Conservation (phyloP, 2,329 filamentous ascomycete species). For the Plectosphaerella plurivora region DNA sequence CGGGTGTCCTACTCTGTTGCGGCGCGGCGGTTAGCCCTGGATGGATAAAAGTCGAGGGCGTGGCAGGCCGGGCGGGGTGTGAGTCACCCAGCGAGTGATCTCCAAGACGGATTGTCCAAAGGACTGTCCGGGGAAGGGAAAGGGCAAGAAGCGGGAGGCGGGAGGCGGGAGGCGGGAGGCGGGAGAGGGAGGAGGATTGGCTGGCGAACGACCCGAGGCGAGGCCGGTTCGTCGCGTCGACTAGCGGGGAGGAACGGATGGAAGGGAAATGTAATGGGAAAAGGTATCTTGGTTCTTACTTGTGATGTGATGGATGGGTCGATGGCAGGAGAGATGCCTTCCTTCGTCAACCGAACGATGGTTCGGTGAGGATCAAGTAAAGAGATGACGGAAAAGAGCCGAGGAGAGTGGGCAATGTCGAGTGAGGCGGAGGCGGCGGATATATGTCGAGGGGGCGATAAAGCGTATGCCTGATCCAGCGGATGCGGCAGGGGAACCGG, state of each 20-base stretch:
- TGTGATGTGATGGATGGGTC: too few species aligned
- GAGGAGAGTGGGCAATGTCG: background rate
- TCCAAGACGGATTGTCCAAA: conserved; percentile 7
- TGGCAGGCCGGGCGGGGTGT: conserved; percentile 18
- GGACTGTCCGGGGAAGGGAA: background rate
- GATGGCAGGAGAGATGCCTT: background rate
- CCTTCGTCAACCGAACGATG: too few species aligned
- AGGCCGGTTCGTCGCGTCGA: too few species aligned
- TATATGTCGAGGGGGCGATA: background rate
- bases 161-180: too few species aligned
- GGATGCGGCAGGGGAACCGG: background rate
- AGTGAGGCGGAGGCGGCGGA: background rate
- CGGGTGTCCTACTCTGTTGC: conserved; percentile 24
- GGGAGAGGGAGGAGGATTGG: too few species aligned
- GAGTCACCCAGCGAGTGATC: conserved; percentile 24
- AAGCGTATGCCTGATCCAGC: background rate
- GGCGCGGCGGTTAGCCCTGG: conserved; percentile 11
- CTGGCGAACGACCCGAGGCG: too few species aligned
- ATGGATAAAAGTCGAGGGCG: conserved; percentile 7
- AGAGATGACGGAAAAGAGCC: background rate
- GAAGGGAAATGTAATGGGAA: too few species aligned
- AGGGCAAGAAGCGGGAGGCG: too few species aligned
- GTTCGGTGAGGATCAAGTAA: too few species aligned
- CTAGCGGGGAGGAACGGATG: background rate
- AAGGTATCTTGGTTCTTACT: too few species aligned